Conservation (phyloP, 306 rosid genomes). For the Betula pendula region DNA sequence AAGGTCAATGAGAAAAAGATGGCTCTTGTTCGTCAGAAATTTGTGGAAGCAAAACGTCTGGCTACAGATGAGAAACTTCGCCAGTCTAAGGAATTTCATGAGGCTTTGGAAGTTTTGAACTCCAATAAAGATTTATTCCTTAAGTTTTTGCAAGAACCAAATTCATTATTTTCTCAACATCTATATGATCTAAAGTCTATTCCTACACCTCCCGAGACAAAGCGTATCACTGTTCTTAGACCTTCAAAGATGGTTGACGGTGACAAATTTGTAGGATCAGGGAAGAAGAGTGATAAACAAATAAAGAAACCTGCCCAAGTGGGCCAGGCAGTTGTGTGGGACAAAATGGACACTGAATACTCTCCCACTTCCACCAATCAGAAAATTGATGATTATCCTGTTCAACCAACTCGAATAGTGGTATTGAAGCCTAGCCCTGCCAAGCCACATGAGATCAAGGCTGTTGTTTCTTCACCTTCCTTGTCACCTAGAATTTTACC, state of each 20-base stretch:
- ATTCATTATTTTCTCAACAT: constrained; percentile 52
- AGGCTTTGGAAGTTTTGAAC: constrained; percentile 79
- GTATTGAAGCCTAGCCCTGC: constrained; percentile 84
- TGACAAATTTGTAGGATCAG: constrained; percentile 40
- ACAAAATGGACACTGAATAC: constrained; percentile 39
- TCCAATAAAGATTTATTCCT: constrained; percentile 74
- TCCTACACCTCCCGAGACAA: constrained; percentile 54
- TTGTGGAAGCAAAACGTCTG: constrained; percentile 64
- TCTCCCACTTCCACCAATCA: constrained; percentile 39
- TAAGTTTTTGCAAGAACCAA: constrained; percentile 64
- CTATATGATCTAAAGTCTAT: constrained; percentile 51
- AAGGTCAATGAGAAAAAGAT: constrained; percentile 53
- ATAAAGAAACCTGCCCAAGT: constrained; percentile 39
- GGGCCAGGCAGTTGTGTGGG: constrained; percentile 51
- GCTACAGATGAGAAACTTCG: constrained; percentile 68
- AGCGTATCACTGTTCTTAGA: constrained; percentile 76
- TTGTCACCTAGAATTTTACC: constrained; percentile 51
- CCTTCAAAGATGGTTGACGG: constrained; percentile 73
- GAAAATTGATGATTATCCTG: constrained; percentile 60
- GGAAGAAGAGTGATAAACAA: constrained; percentile 47
- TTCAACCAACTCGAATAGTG: constrained; percentile 79
- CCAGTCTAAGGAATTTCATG: constrained; percentile 70
- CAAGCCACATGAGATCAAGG: constrained; percentile 50
- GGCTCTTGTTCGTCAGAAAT: constrained; percentile 74
- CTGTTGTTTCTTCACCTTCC: constrained; percentile 52